Evolutionary conservation across 345 rosid genomes (phyloP), one percentile per base, ranked within the genome.

Genomic region (Citrus inodora): DNA sequence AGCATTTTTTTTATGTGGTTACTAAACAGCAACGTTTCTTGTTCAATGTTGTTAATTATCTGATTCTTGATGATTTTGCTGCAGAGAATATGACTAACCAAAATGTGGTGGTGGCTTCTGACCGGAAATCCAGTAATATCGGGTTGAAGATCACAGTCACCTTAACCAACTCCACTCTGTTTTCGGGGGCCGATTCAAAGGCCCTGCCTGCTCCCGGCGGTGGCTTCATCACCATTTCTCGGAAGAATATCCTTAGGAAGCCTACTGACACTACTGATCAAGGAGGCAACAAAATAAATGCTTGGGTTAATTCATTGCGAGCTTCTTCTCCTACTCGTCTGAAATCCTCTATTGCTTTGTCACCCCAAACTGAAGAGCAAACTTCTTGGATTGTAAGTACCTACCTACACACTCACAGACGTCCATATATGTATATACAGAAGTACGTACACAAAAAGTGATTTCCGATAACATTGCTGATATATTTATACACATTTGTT

Each of bases 301-400:
- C 92, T 27, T 92, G 89, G 95, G 83, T 94, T 28, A 94, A 93
- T 74, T 92, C 97, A 3, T 91, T 94, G 97, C 90, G 93, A 85
- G 92, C 92, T 75, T 91, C 98, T 66, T 96, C 99, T 3, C 99
- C 99, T 33, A 86, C 95, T 59, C 95, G 92, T 53, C 63, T 78
- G 78, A 88, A 86, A 80, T 79, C 98, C 73, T 58, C 76, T 3
- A 82, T 87, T 75, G 70, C 90, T 51, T n/a, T 76, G 33, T 55
- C 67, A 27, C 81, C 84, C 0, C 88, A 90, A 51, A 80, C 77
- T 59, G 86, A 88, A 2, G 81, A 81, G 0, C 80, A 84, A 66
- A 75, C 28, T 9, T 86, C 92, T 7, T 95, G 97, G 97, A 88
- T 81, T 79, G 98, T 93, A 85, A 83, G 98, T 81, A 62, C 30